Evolutionary conservation across 306 rosid species (phyloP).

Genomic region (Rubus parviflorus): DNA sequence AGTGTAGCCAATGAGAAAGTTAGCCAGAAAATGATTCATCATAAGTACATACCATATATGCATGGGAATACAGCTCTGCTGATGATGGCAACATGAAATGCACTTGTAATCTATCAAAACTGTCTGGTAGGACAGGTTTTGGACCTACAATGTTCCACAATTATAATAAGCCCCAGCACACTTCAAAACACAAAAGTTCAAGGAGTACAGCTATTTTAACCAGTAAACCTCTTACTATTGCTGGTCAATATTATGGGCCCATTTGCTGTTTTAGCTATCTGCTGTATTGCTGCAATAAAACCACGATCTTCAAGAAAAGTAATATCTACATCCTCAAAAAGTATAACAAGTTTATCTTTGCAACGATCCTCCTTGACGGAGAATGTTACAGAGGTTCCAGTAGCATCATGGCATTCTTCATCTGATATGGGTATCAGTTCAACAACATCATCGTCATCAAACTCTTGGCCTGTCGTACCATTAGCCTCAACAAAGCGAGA

Average conservation of each 20-base stretch:
- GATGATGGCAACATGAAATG: constrained; percentile 62
- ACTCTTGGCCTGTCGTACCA: constrained; percentile 33
- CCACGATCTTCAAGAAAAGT: constrained; percentile 84
- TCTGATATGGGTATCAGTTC: constrained; percentile 48
- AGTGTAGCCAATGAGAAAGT: neutral
- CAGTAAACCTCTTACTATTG: constrained; percentile 68
- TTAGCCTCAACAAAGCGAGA: constrained; percentile 33
- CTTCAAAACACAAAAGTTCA: constrained; percentile 24
- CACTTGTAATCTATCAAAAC: constrained; percentile 46
- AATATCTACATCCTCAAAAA: constrained; percentile 85
- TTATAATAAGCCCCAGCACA: constrained; percentile 1
- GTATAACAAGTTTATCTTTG: constrained; percentile 58
- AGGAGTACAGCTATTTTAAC: constrained; percentile 19
- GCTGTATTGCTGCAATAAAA: constrained; percentile 71
- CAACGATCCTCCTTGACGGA: constrained; percentile 26
- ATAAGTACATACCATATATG: constrained; percentile 57
- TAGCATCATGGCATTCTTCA: constrained; percentile 41
- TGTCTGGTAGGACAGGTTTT: constrained; percentile 57
- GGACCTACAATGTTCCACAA: constrained; percentile 55
- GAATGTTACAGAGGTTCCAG: constrained; percentile 31
- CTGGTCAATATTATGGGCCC: constrained; percentile 91
- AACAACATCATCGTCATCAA: constrained; percentile 37
- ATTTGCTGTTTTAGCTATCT: constrained; percentile 69
- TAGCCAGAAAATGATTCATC: constrained; percentile 9
- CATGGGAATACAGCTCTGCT: constrained; percentile 62